Evolutionary conservation across 208 protist genomes (phyloP).

Genomic region (Leishmania aethiopica): DNA sequence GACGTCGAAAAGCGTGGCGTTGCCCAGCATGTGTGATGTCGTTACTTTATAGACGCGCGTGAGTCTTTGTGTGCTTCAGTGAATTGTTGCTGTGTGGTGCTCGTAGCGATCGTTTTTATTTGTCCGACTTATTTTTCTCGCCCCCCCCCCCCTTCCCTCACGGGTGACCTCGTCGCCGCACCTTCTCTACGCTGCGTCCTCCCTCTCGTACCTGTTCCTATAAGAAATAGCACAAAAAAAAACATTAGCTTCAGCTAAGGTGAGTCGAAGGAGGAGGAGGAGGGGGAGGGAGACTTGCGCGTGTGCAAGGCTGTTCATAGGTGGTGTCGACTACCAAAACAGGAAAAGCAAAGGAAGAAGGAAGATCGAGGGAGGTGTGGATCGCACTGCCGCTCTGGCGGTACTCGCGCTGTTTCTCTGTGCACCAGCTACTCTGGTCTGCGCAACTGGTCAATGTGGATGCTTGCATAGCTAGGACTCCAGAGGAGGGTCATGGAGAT

Average conservation of each 20-base stretch:
- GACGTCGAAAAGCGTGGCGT: not conserved
- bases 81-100: not conserved
- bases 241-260: not conserved
- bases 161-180: not conserved
- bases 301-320: not conserved
- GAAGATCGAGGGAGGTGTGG: not conserved
- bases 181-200: not conserved
- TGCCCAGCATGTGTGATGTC: not conserved
- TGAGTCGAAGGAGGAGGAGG: not conserved
- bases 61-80: not conserved
- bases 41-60: not conserved
- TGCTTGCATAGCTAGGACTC: not conserved
- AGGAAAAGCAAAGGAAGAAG: not conserved
- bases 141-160: too few species aligned
- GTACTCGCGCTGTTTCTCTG: not conserved
- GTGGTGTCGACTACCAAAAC: not conserved
- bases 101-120: not conserved
- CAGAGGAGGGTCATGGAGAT: not conserved
- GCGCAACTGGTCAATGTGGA: not conserved
- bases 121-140: not conserved
- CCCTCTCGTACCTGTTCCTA: too few species aligned
- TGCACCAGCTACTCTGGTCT: not conserved
- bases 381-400: too few species aligned
- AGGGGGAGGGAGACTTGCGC: too few species aligned
- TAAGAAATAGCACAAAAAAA: not conserved